These are phyloP conservation scores for Mortierella sp. DNA, from an alignment of 371 early-diverging fungal genomes.

Conservation along the genomic window DNA sequence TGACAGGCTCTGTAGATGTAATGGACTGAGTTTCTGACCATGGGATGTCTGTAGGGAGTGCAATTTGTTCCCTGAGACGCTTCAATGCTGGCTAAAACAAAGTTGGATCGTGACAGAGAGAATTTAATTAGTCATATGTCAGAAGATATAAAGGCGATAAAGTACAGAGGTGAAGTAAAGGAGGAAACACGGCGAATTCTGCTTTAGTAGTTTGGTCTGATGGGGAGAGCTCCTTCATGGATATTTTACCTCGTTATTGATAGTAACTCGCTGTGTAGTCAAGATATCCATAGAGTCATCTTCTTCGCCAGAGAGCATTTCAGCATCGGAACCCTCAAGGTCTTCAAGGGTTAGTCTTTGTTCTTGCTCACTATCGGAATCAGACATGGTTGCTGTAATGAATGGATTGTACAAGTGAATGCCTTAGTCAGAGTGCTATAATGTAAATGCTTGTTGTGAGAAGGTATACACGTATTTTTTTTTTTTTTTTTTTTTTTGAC, in stretches of 20 bases:
- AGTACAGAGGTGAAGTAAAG: too few species aligned
- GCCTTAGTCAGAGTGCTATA: too few species aligned
- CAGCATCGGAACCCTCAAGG: conserved; percentile 54
- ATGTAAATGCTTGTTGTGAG: not conserved
- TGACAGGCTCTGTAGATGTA: conserved; percentile 72
- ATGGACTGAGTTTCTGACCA: conserved; percentile 88
- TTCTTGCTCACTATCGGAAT: conserved; percentile 49
- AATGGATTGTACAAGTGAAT: too few species aligned
- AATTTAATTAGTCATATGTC: too few species aligned
- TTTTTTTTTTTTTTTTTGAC: conserved; percentile 7
- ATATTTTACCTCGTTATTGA: conserved; percentile 76
- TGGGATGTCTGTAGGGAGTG: conserved; percentile 72
- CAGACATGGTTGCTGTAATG: conserved; percentile 31
- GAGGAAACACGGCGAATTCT: too few species aligned
- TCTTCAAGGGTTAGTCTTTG: conserved; percentile 46
- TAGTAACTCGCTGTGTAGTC: conserved; percentile 70
- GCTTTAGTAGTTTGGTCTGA: too few species aligned
- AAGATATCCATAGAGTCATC: conserved; percentile 64
- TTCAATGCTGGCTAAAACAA: conserved; percentile 66
- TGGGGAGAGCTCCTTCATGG: too few species aligned
- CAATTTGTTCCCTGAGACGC: conserved; percentile 72
- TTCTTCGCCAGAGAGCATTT: conserved; percentile 53
- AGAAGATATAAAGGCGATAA: too few species aligned
- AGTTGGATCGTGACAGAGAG: too few species aligned
- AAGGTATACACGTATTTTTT: conserved; percentile 22